Base-by-base conservation (phyloP, 2,329 filamentous ascomycete genomes). In the Fusarium redolens region DNA sequence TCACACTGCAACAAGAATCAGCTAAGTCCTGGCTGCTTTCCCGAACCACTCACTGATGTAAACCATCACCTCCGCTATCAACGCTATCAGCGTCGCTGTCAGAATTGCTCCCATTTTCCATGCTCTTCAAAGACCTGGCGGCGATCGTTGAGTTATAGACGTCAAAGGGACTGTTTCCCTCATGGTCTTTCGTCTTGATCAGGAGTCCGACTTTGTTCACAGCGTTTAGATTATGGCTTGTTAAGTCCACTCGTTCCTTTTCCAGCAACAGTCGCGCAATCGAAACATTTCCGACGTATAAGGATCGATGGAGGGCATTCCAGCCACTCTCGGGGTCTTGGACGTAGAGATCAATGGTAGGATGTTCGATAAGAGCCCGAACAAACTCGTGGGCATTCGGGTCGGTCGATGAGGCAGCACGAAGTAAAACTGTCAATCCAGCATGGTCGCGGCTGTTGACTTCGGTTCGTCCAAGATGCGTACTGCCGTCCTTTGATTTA, bases 141-240 rank as follows among this genome's bases (percentile, higher is more conserved):
- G 92, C 92, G 75, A 98, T 96, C 1, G 94, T 97, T 43, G 93
- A 91, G 71, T 94, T 93, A 77, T 97, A 98, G 15, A 99, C 84
- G 80, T 98, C 96, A 74, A 98, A 96, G 0, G 96, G 96, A 74
- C 95, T 97, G 79, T 97, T 95, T 14, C 96, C 96, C 82, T 98
- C 96, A 65, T 93, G 91, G 78, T 99, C 96, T 81, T 98, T 99
- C 57, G 96, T 94, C 84, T 97, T 98, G 78, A 98, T 95, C 45
- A 98, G 84, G 33, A 92, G 92, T 14, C 92, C 91, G 37, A 91
- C 89, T 77, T 90, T 90, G 73, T 90, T 86, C 22, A 89, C 85
- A 18, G 86, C 88, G 30, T 87, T 87, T 22, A 87, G 85, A 11
- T 89, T 89, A 71, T 91, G 91, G 45, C 90, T 86, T 7, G 83